These are phyloP conservation scores for Nannizziopsis arthrosporioides DNA, from an alignment of 2,329 filamentous ascomycete genomes.

Conservation along the genomic window DNA sequence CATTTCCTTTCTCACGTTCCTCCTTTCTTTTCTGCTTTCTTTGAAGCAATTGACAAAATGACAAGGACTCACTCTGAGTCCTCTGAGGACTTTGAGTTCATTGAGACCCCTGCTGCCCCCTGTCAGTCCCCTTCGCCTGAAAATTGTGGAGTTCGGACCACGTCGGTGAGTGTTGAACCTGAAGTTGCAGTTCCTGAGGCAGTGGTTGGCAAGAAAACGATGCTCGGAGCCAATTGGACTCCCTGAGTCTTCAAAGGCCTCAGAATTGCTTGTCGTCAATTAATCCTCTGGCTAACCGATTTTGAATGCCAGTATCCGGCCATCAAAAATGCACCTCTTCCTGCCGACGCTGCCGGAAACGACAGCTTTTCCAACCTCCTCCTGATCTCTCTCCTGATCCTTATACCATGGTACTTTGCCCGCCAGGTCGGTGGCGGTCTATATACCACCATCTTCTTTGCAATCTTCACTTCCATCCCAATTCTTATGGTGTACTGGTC, in stretches of 20 bases:
- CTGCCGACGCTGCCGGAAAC: slow-evolving; percentile 72
- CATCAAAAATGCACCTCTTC: slow-evolving; percentile 89
- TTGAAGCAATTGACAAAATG: slow-evolving; percentile 18
- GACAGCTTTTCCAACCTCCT: slow-evolving; percentile 78
- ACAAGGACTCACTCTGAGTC: slow-evolving; percentile 36
- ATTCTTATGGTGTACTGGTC: slow-evolving; percentile 76
- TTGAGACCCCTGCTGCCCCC: slow-evolving; percentile 50
- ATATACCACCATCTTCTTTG: slow-evolving; percentile 80
- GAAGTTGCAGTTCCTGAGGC: not conserved
- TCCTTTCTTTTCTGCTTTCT: not conserved
- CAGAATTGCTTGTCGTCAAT: slow-evolving; percentile 5
- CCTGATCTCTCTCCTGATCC: slow-evolving; percentile 57
- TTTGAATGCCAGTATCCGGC: slow-evolving; percentile 54
- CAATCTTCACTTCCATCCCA: slow-evolving; percentile 63
- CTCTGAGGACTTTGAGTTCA: slow-evolving; percentile 40
- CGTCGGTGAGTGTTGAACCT: slow-evolving; percentile 41
- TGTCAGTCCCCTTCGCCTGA: slow-evolving; percentile 40
- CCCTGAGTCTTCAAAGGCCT: not conserved
- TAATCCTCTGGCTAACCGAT: slow-evolving; percentile 20
- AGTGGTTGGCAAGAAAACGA: not conserved
- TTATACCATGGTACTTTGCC: slow-evolving; percentile 66
- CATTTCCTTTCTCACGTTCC: not conserved
- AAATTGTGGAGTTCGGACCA: slow-evolving; percentile 51
- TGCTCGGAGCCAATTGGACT: not conserved
- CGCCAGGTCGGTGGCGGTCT: slow-evolving; percentile 75